These are phyloP conservation scores for Bipolaris gigantea DNA, from an alignment of 2,329 filamentous ascomycete genomes.

Conservation along the genomic window DNA sequence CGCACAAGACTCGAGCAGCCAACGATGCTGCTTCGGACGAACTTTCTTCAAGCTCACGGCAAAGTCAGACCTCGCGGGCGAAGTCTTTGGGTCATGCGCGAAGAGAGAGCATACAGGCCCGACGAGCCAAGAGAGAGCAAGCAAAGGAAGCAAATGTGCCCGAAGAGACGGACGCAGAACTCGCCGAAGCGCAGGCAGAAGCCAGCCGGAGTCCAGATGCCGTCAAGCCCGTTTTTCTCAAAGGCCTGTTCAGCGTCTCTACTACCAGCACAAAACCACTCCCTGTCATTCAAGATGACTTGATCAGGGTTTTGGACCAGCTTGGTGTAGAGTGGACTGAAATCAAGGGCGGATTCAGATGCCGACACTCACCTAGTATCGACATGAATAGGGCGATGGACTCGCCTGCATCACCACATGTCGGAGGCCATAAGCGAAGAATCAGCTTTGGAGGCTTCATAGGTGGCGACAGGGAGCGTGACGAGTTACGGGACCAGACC, in stretches of 20 bases:
- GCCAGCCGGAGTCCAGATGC: constrained; percentile 69
- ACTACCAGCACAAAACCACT: constrained; percentile 94
- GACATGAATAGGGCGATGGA: constrained; percentile 76
- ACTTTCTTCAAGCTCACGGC: constrained; percentile 39
- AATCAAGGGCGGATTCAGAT: constrained; percentile 91
- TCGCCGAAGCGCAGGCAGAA: constrained; percentile 57
- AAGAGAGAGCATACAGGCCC: constrained; percentile 87
- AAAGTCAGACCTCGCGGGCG: constrained; percentile 57
- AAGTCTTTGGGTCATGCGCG: constrained; percentile 89
- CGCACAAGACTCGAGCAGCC: constrained; percentile 51
- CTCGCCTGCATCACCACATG: constrained; percentile 41
- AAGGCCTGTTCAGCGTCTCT: constrained; percentile 94
- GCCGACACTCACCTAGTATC: constrained; percentile 85
- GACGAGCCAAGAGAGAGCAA: constrained; percentile 74
- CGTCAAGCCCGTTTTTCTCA: constrained; percentile 91
- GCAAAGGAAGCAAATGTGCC: constrained; percentile 75
- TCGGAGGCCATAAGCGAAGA: constrained; percentile 65
- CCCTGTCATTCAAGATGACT: constrained; percentile 80
- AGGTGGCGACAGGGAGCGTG: constrained; percentile 58
- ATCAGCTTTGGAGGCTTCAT: constrained; percentile 81
- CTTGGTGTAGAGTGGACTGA: constrained; percentile 89
- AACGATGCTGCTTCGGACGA: constrained; percentile 56
- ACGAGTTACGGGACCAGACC: constrained; percentile 69
- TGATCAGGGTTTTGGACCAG: constrained; percentile 85
- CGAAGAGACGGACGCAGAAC: constrained; percentile 86